Percentiles rank a stretch among this genome's conserved stretches.
Conservation (phyloP, 2,329 filamentous ascomycete genomes). For the Aspergillaceae sp. region DNA sequence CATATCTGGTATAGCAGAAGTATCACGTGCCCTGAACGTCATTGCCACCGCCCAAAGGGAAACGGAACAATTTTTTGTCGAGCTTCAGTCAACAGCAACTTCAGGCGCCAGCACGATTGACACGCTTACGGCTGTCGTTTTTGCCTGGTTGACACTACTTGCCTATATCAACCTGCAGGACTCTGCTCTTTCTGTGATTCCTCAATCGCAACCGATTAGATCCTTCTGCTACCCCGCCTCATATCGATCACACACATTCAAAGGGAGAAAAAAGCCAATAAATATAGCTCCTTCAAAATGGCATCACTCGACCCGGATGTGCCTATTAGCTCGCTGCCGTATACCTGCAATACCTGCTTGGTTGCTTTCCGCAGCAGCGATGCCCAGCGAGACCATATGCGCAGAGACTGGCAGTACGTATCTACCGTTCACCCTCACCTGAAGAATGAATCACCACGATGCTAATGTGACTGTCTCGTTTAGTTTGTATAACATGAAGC, state of each 20-base stretch:
- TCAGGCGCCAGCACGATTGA: not conserved
- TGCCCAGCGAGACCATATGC: slow-evolving; percentile 91
- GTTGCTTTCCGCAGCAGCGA: slow-evolving; percentile 93
- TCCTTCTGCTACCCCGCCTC: not conserved
- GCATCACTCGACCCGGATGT: slow-evolving; percentile 20
- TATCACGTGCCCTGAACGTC: slow-evolving; percentile 11
- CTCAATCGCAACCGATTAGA: not conserved
- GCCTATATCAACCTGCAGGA: too few species aligned
- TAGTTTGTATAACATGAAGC: slow-evolving; percentile 92
- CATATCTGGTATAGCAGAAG: not conserved
- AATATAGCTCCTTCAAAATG: slow-evolving; percentile 6
- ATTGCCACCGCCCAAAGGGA: slow-evolving; percentile 10
- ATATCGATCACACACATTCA: too few species aligned
- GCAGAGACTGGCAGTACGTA: slow-evolving; percentile 94
- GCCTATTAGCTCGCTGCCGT: slow-evolving; percentile 59
- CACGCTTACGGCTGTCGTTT: too few species aligned
- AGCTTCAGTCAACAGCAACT: not conserved
- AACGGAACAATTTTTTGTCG: slow-evolving; percentile 10
- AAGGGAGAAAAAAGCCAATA: too few species aligned
- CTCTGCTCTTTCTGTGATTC: not conserved
- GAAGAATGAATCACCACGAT: slow-evolving; percentile 1
- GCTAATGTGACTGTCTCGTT: not conserved
- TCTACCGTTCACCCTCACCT: slow-evolving; percentile 2
- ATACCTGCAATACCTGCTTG: slow-evolving; percentile 96
- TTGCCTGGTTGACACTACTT: too few species aligned